Conservation (phyloP, 2,329 filamentous ascomycete genomes). For the Coleophoma eucalyptorum region DNA sequence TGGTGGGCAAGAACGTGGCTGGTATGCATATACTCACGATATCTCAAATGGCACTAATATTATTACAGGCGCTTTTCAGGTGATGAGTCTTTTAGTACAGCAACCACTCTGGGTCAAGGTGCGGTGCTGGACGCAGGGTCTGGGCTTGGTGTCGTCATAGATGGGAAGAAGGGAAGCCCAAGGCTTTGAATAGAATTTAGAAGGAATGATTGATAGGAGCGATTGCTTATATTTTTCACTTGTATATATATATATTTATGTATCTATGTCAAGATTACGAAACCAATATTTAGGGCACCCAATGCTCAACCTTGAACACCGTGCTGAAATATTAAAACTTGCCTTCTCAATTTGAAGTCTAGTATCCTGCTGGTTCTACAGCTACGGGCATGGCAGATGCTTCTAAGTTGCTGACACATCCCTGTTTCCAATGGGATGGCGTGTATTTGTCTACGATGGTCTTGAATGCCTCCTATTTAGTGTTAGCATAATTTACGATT, state of each 20-base stretch:
- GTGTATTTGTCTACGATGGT: conserved; percentile 87
- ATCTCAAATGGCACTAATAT: neutral
- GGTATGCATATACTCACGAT: conserved; percentile 48
- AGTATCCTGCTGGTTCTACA: conserved; percentile 27
- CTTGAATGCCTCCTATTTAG: conserved; percentile 76
- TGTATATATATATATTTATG: neutral
- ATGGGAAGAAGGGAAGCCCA: conserved; percentile 21
- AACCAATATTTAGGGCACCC: too few species aligned
- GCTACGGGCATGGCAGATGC: conserved; percentile 23
- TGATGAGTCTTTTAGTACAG: conserved; percentile 49
- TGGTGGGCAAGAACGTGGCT: conserved; percentile 81
- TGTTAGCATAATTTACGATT: neutral
- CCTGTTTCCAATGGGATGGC: conserved; percentile 70
- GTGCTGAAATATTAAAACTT: neutral
- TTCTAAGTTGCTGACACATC: conserved; percentile 56
- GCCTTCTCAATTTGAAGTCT: conserved; percentile 9
- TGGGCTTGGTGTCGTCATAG: conserved; percentile 29
- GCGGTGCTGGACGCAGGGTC: conserved; percentile 25
- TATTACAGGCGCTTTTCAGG: conserved; percentile 46
- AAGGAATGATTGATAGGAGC: too few species aligned
- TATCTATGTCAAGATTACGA: neutral
- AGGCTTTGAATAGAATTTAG: conserved; percentile 4
- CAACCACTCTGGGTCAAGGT: conserved; percentile 13
- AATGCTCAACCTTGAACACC: too few species aligned
- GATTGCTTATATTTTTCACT: too few species aligned